Base-by-base conservation (phyloP, 371 early-diverging fungal species). In the Dinochytrium kinnereticum region DNA sequence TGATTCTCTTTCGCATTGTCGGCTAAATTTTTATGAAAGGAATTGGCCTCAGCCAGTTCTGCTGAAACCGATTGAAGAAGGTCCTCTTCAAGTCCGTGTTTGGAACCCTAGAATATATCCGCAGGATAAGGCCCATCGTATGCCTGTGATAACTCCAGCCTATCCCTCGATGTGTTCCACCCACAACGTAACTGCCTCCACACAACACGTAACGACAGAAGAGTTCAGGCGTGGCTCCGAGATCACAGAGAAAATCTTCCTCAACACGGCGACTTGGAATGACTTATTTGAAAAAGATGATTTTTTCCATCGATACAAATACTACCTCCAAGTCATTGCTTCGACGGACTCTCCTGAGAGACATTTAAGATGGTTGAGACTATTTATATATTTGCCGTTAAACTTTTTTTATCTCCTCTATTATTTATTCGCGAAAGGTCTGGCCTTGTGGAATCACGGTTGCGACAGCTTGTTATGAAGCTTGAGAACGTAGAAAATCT, bases 141-240 rank as follows among this genome's bases (percentile, higher is more conserved):
- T 99, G 99, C 99, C 99, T 0, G 94, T 99, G 64, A 99, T 99
- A 73, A 99, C 99, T 17, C 99, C 99, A 5, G 99, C 98, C 0
- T 99, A 99, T 80, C 99, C 99, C 24, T 95, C 97, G 28, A 99
- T 99, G 96, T 99, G 99, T 81, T 91, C 99, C 1, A 99, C 99
- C 0, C 99, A 99, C 84, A 99, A 99, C 78, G 98, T 99, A 13
- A 93, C 95, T 0, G 84, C 85, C 49, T 98, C 98, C 0, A 99
- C 99, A 0, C 88, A 90, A 36, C 79, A 76, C 1, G 90, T 98
- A 26, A 95, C 97, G 78, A 90, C 89, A 24, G 87, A 88, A 31
- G 99, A 99, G 86, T 93, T 99, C 72, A 86, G 90, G 75, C 87
- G 91, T 40, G 94, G 91, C 1, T 82, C 86, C 0, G 91, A 91